These are phyloP conservation scores for Acer campestre DNA, from an alignment of 345 rosid species.

Conservation along the genomic window DNA sequence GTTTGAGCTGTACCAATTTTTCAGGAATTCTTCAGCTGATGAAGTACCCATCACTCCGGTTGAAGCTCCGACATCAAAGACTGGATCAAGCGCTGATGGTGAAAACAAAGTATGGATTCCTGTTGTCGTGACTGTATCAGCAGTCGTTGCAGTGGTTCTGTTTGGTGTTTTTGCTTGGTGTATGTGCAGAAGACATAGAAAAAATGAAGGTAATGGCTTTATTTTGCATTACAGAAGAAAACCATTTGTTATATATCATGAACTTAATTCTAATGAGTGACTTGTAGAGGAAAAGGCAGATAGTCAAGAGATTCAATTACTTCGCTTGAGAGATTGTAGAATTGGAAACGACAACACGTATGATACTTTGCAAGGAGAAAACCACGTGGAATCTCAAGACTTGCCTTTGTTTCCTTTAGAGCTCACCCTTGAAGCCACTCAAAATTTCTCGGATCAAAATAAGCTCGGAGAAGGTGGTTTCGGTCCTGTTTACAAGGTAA, in stretches of 20 bases:
- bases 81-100: neutral
- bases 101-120: slow-evolving; percentile 7
- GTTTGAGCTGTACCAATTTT: slow-evolving; percentile 22
- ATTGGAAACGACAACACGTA: neutral
- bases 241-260: neutral
- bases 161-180: neutral
- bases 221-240: neutral
- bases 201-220: neutral
- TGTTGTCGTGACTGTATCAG: slow-evolving; percentile 10
- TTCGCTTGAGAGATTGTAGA: slow-evolving; percentile 6
- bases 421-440: too few relatives aligned
- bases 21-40: neutral
- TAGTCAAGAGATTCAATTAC: slow-evolving; percentile 26
- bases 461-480: slow-evolving; percentile 42
- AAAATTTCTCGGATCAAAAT: slow-evolving; percentile 24
- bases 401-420: too few relatives aligned
- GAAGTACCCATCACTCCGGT: neutral
- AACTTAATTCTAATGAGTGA: neutral
- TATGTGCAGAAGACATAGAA: slow-evolving; percentile 9
- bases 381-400: neutral
- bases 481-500: slow-evolving; percentile 25
- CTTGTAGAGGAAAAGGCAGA: slow-evolving; percentile 4
- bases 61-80: neutral
- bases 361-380: slow-evolving; percentile 16
- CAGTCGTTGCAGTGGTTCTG: neutral